Conservation (phyloP, 164 flowering plant genomes). For the Amborella trichopoda region DNA sequence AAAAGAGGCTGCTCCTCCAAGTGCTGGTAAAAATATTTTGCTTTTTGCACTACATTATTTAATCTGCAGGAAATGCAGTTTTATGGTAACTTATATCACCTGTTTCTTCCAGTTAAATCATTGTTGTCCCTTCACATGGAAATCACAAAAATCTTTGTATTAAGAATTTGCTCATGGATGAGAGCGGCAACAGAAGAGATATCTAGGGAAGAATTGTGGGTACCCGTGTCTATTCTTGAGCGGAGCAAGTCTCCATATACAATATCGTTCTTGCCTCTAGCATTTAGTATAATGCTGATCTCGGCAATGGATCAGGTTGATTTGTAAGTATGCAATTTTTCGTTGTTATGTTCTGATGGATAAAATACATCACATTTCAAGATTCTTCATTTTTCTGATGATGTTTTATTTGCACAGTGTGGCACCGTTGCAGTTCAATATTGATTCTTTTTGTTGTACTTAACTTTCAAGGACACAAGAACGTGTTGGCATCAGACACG, state of each 20-base stretch:
- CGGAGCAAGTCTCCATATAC: conserved; percentile 88
- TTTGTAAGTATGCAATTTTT: conserved; percentile 46
- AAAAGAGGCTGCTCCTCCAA: conserved; percentile 81
- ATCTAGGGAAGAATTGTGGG: conserved; percentile 81
- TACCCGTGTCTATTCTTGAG: conserved; percentile 84
- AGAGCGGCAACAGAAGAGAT: conserved; percentile 65
- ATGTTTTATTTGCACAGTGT: no score
- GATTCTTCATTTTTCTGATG: background rate
- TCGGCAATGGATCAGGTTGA: conserved; percentile 90
- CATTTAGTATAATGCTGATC: conserved; percentile 53
- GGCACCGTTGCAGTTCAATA: no score
- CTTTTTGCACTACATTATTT: no score
- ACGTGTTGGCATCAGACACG: no score
- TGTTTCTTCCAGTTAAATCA: conserved; percentile 44
- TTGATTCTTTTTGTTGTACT: no score
- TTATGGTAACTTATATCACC: no score
- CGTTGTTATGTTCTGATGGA: no score
- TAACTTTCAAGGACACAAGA: no score
- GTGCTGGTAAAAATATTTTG: conserved; percentile 46
- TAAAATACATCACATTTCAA: background rate
- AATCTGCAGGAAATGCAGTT: no score
- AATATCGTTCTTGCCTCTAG: conserved; percentile 83
- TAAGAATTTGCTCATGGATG: conserved; percentile 96
- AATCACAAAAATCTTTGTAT: conserved; percentile 66
- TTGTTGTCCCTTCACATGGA: conserved; percentile 59